These are phyloP conservation scores for Ophiostoma ulmi DNA, from an alignment of 2,329 filamentous ascomycete species.

Conservation along the genomic window DNA sequence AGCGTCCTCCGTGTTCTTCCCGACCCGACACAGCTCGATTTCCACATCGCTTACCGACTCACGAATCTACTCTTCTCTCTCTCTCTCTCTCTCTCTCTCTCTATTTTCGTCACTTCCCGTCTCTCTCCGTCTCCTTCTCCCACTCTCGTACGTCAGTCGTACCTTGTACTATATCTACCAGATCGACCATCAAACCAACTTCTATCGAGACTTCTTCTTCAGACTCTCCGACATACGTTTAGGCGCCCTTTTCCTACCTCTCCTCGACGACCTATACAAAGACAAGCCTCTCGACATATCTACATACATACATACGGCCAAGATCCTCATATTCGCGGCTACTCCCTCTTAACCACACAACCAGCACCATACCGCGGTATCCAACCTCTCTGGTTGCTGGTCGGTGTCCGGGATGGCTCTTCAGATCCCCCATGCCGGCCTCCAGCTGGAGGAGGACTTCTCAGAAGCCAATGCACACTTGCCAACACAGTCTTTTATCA, in stretches of 20 bases:
- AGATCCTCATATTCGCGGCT: neutral
- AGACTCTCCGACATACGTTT: neutral
- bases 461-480: conserved; percentile 42
- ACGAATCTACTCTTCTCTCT: neutral
- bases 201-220: neutral
- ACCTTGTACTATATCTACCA: neutral
- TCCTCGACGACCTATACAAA: neutral
- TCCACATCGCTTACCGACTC: neutral
- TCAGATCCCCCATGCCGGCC: conserved; percentile 52
- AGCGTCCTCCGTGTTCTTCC: neutral
- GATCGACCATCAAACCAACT: neutral
- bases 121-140: neutral
- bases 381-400: conserved; percentile 27
- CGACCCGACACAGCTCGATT: conserved; percentile 9
- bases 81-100: neutral
- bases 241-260: neutral
- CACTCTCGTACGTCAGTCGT: neutral
- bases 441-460: conserved; percentile 53
- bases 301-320: neutral
- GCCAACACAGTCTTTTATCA: conserved; percentile 52
- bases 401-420: conserved; percentile 38
- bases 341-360: neutral
- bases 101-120: neutral
- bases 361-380: conserved; percentile 5
- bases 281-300: neutral